A percentile compares a stretch with the other conserved stretches of the same genome.
Conservation (phyloP, 129 eudicot species). For the Saposhnikovia divaricata region DNA sequence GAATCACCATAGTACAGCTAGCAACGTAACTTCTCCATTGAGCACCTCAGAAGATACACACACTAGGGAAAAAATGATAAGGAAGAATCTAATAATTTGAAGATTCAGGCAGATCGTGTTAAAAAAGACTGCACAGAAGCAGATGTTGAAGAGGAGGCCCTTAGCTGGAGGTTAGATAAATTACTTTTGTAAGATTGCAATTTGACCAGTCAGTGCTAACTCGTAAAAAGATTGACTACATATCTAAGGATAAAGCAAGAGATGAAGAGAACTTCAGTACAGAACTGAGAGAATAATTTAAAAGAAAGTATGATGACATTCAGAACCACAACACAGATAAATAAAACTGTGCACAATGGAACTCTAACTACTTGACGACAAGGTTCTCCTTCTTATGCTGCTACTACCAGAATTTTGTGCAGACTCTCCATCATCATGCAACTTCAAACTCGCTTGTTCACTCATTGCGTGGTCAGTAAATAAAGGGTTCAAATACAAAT, state of each 20-base stretch:
- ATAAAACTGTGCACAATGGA: not conserved
- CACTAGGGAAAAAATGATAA: not conserved
- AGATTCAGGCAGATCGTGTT: not conserved
- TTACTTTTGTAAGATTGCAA: not conserved
- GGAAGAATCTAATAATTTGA: not conserved
- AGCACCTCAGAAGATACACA: not conserved
- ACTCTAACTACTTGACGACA: slow-evolving; percentile 31
- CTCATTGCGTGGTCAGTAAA: slow-evolving; percentile 3
- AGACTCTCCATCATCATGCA: slow-evolving; percentile 23
- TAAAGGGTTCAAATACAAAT: slow-evolving; percentile 13
- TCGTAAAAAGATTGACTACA: too few species aligned
- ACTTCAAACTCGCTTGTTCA: slow-evolving; percentile 24
- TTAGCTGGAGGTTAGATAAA: not conserved
- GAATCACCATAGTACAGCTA: slow-evolving; percentile 4
- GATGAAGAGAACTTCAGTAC: too few species aligned
- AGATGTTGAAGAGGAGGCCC: not conserved
- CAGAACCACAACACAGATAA: not conserved
- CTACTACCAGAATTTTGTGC: slow-evolving; percentile 23
- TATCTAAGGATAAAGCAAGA: too few species aligned
- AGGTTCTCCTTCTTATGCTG: slow-evolving; percentile 56
- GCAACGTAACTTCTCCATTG: slow-evolving; percentile 4
- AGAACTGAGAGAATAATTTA: too few species aligned
- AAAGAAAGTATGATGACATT: too few species aligned
- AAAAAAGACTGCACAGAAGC: too few species aligned
- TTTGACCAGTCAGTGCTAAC: not conserved